These are phyloP conservation scores for Aspergillus diversus DNA, from an alignment of 495 filamentous ascomycete genomes.

Conservation along the genomic window DNA sequence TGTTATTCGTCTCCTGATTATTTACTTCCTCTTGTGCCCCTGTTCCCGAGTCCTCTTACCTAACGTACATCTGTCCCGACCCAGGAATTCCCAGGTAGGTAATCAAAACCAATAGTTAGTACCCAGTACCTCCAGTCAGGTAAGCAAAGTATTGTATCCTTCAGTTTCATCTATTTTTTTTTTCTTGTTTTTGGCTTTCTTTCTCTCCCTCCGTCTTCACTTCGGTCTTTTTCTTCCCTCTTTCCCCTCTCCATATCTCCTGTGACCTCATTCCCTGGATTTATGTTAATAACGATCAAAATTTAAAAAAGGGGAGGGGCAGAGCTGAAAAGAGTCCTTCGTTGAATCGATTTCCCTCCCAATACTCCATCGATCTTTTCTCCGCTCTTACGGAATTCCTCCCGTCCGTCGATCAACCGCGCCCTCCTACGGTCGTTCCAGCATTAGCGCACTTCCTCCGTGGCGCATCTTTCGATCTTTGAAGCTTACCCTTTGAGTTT, in stretches of 20 bases:
- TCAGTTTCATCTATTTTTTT: conserved; percentile 5
- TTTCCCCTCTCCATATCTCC: conserved; percentile 7
- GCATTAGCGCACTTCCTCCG: conserved; percentile 20
- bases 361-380: conserved; percentile 17
- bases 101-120: conserved; percentile 6
- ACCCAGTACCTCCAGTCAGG: neutral
- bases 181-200: conserved; percentile 24
- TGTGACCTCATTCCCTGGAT: conserved; percentile 8
- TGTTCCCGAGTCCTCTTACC: neutral
- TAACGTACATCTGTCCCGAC: neutral
- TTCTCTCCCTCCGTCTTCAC: conserved; percentile 20
- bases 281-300: neutral
- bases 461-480: conserved; percentile 4
- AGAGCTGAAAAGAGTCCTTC: conserved; percentile 21
- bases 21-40: neutral
- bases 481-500: conserved; percentile 9
- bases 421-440: conserved; percentile 26
- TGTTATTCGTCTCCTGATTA: neutral
- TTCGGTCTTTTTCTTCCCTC: conserved; percentile 16
- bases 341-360: conserved; percentile 11
- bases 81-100: conserved; percentile 1
- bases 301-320: conserved; percentile 13
- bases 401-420: conserved; percentile 30
- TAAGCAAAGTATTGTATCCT: conserved; percentile 20
- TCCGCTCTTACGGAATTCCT: conserved; percentile 26